Percentiles rank a stretch among this genome's conserved stretches.
phyloP scores from a whole-genome alignment of 176 grass and related monocot genomes.

The Oryza glaberrima region DNA sequence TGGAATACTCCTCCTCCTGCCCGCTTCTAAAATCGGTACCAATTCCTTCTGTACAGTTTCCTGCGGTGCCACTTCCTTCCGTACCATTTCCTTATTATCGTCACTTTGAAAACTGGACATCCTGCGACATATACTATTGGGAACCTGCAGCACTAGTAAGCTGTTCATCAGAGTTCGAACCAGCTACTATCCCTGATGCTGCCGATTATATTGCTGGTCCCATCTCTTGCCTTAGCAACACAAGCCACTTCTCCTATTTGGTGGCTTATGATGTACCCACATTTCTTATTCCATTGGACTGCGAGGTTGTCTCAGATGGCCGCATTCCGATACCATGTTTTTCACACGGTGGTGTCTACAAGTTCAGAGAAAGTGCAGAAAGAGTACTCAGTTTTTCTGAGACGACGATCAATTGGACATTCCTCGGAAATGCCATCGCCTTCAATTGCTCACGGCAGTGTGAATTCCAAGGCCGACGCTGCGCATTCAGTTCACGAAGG shows the following conservation, averaged over 20 bases:
- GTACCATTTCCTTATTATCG: too few species aligned
- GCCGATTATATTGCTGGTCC: not conserved
- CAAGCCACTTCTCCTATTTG: not conserved
- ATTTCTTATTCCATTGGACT: not conserved
- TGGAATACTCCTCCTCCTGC: too few species aligned
- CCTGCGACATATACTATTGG: not conserved
- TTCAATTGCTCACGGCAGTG: constrained; percentile 17
- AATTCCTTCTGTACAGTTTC: too few species aligned
- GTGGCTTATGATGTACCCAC: not conserved
- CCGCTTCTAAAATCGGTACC: too few species aligned
- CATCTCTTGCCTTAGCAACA: not conserved
- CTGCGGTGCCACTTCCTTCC: too few species aligned
- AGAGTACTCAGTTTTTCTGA: constrained; percentile 7
- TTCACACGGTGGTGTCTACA: too few species aligned
- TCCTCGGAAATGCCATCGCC: too few species aligned
- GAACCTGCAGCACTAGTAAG: not conserved
- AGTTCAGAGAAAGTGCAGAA: not conserved
- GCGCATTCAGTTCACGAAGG: constrained; percentile 34
- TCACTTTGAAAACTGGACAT: too few species aligned
- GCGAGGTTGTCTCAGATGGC: not conserved
- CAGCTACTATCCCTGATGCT: not conserved
- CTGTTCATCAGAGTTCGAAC: constrained; percentile 21
- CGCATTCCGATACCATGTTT: not conserved
- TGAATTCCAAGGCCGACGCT: constrained; percentile 5
- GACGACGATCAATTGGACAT: not conserved